Evolutionary conservation across 2,329 filamentous ascomycete species (phyloP).

Genomic region (Aspergillus melleus): DNA sequence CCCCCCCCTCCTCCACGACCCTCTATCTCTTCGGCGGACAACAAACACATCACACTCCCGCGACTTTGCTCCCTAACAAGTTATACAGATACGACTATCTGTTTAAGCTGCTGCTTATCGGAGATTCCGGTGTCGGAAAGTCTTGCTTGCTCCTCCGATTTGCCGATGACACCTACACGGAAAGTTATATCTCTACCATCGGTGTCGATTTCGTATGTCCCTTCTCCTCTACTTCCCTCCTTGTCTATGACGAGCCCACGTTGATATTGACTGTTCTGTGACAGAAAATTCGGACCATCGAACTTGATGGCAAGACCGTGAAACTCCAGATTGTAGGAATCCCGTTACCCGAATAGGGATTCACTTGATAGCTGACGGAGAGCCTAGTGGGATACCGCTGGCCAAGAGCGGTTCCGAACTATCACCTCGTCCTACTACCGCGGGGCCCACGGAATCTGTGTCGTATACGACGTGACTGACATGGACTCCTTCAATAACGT

Average conservation of each 20-base stretch:
- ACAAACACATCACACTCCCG: constrained; percentile 1
- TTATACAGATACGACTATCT: constrained; percentile 95
- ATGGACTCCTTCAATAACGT: constrained; percentile 99
- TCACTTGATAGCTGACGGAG: constrained; percentile 15
- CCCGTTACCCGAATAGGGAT: background rate
- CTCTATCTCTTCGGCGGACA: background rate
- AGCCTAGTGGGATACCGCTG: constrained; percentile 93
- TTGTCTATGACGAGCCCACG: background rate
- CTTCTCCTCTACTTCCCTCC: background rate
- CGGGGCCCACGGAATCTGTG: constrained; percentile 97
- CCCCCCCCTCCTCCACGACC: background rate
- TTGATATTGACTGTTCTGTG: constrained; percentile 20
- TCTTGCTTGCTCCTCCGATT: constrained; percentile 97
- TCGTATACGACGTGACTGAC: constrained; percentile 99
- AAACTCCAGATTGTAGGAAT: constrained; percentile 93
- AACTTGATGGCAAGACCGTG: constrained; percentile 98
- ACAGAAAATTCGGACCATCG: constrained; percentile 99
- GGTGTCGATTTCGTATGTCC: constrained; percentile 93
- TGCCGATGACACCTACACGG: constrained; percentile 98
- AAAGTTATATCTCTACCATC: constrained; percentile 99
- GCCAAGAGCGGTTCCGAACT: constrained; percentile 98
- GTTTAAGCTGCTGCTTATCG: constrained; percentile 99
- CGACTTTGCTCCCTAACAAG: constrained; percentile 27
- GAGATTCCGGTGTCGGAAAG: constrained; percentile 99
- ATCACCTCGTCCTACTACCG: constrained; percentile 99